Evolutionary conservation across 1,139 yeast genomes (phyloP).

Genomic region (Saccharomyces hybrid): DNA sequence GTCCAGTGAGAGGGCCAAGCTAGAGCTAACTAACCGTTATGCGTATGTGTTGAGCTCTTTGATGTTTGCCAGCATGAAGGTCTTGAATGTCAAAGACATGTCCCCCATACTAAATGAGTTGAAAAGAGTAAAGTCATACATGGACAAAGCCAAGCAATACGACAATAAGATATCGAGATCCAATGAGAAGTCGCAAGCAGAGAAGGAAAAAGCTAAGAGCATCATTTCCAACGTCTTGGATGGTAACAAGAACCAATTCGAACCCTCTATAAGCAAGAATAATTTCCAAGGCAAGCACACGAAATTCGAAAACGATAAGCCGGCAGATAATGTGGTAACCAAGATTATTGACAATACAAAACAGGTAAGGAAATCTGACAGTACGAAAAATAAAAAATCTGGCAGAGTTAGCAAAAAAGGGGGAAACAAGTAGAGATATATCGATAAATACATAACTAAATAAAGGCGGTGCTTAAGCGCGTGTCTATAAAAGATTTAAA

Average conservation of each 20-base stretch:
- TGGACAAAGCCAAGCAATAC: conserved; percentile 50
- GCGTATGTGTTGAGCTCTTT: conserved; percentile 28
- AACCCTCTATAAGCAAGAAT: conserved; percentile 53
- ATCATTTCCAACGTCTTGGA: conserved; percentile 13
- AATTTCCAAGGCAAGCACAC: conserved; percentile 57
- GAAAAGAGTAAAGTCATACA: conserved; percentile 58
- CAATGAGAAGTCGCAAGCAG: conserved; percentile 6
- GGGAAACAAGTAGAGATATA: not conserved
- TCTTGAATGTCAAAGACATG: conserved; percentile 22
- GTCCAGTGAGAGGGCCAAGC: conserved; percentile 18
- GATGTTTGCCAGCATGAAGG: conserved; percentile 27
- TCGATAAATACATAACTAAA: not conserved
- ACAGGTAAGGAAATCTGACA: not conserved
- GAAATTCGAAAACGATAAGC: conserved; percentile 37
- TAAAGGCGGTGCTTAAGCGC: not conserved
- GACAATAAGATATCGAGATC: conserved; percentile 28
- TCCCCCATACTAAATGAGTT: conserved; percentile 61
- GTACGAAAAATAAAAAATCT: not conserved
- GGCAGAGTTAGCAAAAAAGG: not conserved
- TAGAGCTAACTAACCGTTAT: conserved; percentile 23
- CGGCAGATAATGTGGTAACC: conserved; percentile 1
- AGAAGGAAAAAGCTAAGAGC: conserved; percentile 15
- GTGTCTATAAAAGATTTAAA: not conserved
- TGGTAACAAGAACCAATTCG: conserved; percentile 13
- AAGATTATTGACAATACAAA: conserved; percentile 1